These are phyloP conservation scores for Blumeriella jaapii DNA, from an alignment of 2,329 filamentous ascomycete species.

Conservation along the genomic window DNA sequence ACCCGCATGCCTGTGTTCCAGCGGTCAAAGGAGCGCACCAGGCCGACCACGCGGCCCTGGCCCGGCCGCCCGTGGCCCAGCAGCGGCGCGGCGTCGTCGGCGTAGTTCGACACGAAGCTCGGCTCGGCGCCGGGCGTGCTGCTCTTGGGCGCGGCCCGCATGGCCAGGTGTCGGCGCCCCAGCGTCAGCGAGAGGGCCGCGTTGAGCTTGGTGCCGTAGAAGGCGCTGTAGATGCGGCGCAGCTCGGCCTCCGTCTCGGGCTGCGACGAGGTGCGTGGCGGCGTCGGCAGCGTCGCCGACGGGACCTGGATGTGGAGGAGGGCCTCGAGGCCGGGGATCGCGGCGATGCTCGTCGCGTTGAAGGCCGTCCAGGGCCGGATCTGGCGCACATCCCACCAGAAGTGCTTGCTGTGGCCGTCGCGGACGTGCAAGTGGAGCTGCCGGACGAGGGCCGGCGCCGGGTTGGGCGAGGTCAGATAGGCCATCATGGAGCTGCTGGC, in stretches of 20 bases:
- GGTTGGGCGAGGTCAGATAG: constrained; percentile 71
- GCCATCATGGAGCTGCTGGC: constrained; percentile 57
- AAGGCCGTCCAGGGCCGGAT: constrained; percentile 76
- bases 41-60: constrained; percentile 59
- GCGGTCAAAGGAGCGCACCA: constrained; percentile 85
- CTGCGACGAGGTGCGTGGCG: constrained; percentile 39
- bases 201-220: constrained; percentile 82
- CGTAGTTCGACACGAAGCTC: no score
- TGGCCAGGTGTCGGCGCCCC: constrained; percentile 44
- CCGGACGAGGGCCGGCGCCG: constrained; percentile 70
- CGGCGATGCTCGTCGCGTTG: constrained; percentile 57
- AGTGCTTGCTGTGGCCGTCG: constrained; percentile 64
- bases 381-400: constrained; percentile 94
- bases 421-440: constrained; percentile 59
- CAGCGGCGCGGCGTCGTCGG: constrained; percentile 29
- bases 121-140: no score
- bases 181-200: constrained; percentile 69
- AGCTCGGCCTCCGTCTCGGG: constrained; percentile 72
- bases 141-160: constrained; percentile 24
- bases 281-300: constrained; percentile 44
- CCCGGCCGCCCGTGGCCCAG: constrained; percentile 36
- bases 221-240: constrained; percentile 43
- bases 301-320: constrained; percentile 63
- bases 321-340: constrained; percentile 59
- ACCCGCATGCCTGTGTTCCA: constrained; percentile 94